Percentiles rank a stretch among this genome's conserved stretches.
These are phyloP conservation scores for Ophiostoma populinum DNA, from an alignment of 2,329 filamentous ascomycete species.

Conservation along the genomic window DNA sequence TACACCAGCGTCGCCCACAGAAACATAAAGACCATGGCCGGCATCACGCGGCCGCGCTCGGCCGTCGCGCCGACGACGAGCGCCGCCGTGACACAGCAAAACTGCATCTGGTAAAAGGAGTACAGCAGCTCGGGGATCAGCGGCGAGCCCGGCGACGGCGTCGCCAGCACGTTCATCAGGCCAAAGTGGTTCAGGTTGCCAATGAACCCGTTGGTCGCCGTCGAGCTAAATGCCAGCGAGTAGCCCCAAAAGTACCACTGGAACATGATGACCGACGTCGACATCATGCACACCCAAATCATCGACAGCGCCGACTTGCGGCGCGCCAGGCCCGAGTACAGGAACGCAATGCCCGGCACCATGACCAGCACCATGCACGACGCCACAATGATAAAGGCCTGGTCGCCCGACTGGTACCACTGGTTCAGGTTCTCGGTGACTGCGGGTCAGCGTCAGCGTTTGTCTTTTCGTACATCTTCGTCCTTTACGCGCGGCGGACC, in stretches of 20 bases:
- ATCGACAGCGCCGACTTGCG: conserved; percentile 93
- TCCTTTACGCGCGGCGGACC: too few species aligned
- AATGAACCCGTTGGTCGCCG: conserved; percentile 76
- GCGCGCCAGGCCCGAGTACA: conserved; percentile 93
- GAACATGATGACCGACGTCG: conserved; percentile 78
- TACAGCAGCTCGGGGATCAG: conserved; percentile 81
- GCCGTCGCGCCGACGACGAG: conserved; percentile 86
- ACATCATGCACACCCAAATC: conserved; percentile 95
- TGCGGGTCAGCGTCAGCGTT: conserved; percentile 22
- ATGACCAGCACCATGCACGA: conserved; percentile 92
- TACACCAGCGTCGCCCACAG: conserved; percentile 96
- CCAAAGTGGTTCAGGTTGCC: conserved; percentile 82
- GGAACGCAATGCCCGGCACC: conserved; percentile 90
- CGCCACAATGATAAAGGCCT: conserved; percentile 80
- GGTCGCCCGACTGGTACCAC: conserved; percentile 84
- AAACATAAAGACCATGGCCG: conserved; percentile 89
- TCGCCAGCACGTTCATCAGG: conserved; percentile 64
- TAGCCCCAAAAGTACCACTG: conserved; percentile 99
- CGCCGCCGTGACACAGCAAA: conserved; percentile 80
- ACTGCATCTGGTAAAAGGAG: conserved; percentile 98
- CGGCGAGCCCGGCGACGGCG: conserved; percentile 74
- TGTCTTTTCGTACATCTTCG: not conserved
- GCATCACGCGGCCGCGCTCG: conserved; percentile 82
- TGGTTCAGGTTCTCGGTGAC: conserved; percentile 81
- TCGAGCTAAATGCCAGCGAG: conserved; percentile 75